A percentile compares a stretch with the other conserved stretches of the same genome.
Conservation (phyloP, 108 stramenopile species). For the Pseudonitzschia multistriata region DNA sequence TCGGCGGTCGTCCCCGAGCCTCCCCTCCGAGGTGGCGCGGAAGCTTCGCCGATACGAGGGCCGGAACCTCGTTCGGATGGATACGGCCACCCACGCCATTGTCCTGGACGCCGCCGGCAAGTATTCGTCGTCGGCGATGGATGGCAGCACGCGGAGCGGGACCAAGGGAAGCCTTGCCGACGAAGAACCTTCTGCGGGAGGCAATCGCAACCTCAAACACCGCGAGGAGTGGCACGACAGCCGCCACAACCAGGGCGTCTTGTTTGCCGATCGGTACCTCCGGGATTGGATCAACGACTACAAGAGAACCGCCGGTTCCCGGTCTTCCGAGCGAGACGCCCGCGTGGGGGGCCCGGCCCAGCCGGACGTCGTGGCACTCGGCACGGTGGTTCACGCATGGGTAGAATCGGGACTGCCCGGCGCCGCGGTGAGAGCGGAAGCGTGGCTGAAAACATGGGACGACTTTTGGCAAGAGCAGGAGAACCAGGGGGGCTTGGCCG, state of each 20-base stretch:
- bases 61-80: neutral
- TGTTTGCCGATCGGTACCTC: conserved; percentile 27
- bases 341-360: neutral
- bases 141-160: neutral
- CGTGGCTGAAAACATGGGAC: conserved; percentile 2
- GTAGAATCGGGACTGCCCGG: conserved; percentile 20
- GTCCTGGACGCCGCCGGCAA: conserved; percentile 28
- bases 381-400: conserved; percentile 39
- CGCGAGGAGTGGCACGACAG: neutral
- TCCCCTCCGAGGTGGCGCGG: conserved; percentile 3
- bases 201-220: neutral
- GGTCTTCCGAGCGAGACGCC: neutral
- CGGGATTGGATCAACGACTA: conserved; percentile 22
- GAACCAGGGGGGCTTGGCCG: too few relatives aligned
- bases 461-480: neutral
- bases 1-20: neutral
- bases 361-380: conserved; percentile 36
- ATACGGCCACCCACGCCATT: conserved; percentile 23
- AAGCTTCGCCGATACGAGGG: conserved; percentile 5
- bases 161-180: neutral
- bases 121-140: neutral
- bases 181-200: neutral
- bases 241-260: conserved; percentile 15
- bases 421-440: conserved; percentile 34
- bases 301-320: neutral